Percentiles rank a stretch among this genome's conserved stretches.
Evolutionary conservation across 495 filamentous ascomycete species (phyloP).

Genomic region (Xylaria curta): DNA sequence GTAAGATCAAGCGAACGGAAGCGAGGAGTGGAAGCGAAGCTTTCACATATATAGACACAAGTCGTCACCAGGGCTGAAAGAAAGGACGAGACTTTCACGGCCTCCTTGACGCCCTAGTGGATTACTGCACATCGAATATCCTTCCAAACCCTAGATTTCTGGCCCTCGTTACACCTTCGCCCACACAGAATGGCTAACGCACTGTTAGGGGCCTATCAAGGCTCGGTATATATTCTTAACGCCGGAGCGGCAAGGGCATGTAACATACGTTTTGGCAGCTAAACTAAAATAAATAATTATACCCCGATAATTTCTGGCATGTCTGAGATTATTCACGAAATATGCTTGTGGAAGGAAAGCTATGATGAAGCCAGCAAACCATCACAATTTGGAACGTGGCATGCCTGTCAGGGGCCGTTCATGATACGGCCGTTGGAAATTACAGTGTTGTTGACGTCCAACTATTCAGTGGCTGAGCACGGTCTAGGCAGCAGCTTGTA

Average conservation of each 20-base stretch:
- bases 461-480: not conserved
- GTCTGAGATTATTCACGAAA: not conserved
- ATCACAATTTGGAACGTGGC: not conserved
- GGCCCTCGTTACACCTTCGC: not conserved
- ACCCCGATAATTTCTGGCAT: not conserved
- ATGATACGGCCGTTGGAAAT: not conserved
- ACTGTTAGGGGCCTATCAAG: not conserved
- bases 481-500: not conserved
- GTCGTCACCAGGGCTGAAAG: too few relatives aligned
- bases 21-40: too few relatives aligned
- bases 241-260: not conserved
- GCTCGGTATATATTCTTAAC: not conserved
- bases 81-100: too few relatives aligned
- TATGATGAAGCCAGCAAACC: not conserved
- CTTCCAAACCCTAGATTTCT: too few relatives aligned
- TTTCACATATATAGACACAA: too few relatives aligned
- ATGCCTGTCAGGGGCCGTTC: not conserved
- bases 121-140: too few relatives aligned
- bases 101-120: too few relatives aligned
- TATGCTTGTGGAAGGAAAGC: not conserved
- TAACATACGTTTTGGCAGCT: not conserved
- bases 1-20: too few relatives aligned
- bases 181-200: not conserved
- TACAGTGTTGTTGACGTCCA: not conserved
- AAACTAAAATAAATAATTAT: not conserved